Base-by-base conservation (phyloP, 345 rosid species). In the Abelmoschus esculentus region DNA sequence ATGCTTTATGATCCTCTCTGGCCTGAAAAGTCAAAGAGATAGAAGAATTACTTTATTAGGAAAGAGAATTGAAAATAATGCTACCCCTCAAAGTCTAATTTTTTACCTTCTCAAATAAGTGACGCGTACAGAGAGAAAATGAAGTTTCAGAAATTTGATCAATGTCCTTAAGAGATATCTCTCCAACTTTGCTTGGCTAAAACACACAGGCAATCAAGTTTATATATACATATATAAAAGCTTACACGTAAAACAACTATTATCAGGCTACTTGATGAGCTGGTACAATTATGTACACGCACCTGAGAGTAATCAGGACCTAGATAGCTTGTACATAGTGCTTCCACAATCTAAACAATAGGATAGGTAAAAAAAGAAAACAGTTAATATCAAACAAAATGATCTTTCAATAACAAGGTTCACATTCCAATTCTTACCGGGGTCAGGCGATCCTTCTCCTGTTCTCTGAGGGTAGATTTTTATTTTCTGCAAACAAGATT, bases 271-370 rank as follows among this genome's bases (percentile, higher is more conserved):
- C 42, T 26, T 29, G 66, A 68, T n/a, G 66, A 66, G 52, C 19
- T 14, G 47, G 40, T 58, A 68, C 38, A 70, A 73, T 44, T 59
- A 47, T 57, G 66, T 38, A 17, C 6, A 60, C 71, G 46, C 59
- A 95, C 99, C 96, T 83, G 92, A 78, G 97, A 78, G 80, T 86
- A 95, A 76, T 91, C 98, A 58, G 96, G 93, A 78, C 97, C 98
- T 75, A 91, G 71, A 73, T 90, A 95, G 83, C 91, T 89, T 26
- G 83, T 76, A 72, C 83, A 81, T 36, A 91, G 78, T 38, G 86
- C 91, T 82, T 95, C 97, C 8, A 95, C 93, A 50, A 91, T 87
- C 97, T 95, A 81, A 75, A 76, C 42, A 60, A 68, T n/a, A 75
- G 1, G 28, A 28, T 55, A 71, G 56, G 57, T 8, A 47, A 60